phyloP scores from a whole-genome alignment of 1,284 basidiomycete genomes.

The Trichosporon sp. region DNA sequence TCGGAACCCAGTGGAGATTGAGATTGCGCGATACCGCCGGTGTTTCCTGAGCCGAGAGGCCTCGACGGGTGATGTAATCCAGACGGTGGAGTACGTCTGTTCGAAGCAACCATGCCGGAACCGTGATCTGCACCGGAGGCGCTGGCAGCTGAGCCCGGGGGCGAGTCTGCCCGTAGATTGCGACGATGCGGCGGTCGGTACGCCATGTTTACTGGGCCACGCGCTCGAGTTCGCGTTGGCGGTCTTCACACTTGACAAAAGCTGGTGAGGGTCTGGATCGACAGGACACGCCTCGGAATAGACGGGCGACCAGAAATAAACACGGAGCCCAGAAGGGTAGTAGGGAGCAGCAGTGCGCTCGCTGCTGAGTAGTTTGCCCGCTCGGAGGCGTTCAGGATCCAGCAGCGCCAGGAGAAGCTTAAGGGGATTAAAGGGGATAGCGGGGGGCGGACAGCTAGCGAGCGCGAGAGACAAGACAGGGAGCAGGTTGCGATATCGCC shows the following conservation, averaged over 20 bases:
- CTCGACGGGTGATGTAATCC: background rate
- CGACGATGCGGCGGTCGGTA: slow-evolving; percentile 9
- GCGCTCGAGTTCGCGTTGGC: background rate
- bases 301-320: background rate
- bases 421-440: background rate
- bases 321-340: background rate
- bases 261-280: background rate
- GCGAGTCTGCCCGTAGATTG: background rate
- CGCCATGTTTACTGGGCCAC: background rate
- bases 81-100: background rate
- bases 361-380: background rate
- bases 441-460: background rate
- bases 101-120: background rate
- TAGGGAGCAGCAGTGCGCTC: background rate
- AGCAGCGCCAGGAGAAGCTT: background rate
- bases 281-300: background rate
- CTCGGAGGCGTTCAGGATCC: background rate
- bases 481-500: background rate
- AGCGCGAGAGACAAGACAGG: background rate
- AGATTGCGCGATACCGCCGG: background rate
- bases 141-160: background rate
- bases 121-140: background rate
- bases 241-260: background rate
- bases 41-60: background rate
- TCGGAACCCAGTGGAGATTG: background rate